Base-by-base conservation (phyloP, 768 basidiomycete genomes). In the Naematelia aurantialba region DNA sequence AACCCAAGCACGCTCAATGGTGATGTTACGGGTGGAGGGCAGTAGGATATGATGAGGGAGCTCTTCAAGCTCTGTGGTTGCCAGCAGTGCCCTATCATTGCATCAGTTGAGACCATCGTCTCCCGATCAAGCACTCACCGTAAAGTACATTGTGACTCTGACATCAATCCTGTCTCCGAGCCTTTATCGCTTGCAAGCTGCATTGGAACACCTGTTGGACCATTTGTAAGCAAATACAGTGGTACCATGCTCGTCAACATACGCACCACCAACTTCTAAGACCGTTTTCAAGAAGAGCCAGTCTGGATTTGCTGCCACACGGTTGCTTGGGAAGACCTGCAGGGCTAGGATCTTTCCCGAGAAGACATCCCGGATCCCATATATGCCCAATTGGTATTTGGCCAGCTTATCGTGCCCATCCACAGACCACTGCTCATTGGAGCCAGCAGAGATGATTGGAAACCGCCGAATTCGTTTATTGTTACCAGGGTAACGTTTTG, bases 361-460 rank as follows among this genome's bases (percentile, higher is more conserved):
- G 30, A 3, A 58, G n/a, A 53, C 50, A 42, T 58, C 57, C 57
- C 29, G 10, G 13, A 58, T 42, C 4, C 50, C 50, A 48, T 58
- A 58, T 2, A 58, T 58, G 4, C 50, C 50, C 39, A 58, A 58
- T 12, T 51, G 50, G 4, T 22, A 58, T 19, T 22, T 14, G 12
- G 52, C 2, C 4, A 58, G 57, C 50, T 58, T 58, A 34, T 58
- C 57, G 27, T 58, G 57, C 2, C 57, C 57, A 39, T 58, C 57
- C 17, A 52, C 21, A 2, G 57, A 58, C 52, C 50, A 52, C 50
- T 58, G 56, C 55, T 49, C 48, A 29, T 56, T 56, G 11, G 55
- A 46, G 5, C 55, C 55, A 27, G 24, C 46, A 27, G 21, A 50
- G 26, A 49, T 11, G 19, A 56, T 56, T 10, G 55, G 55, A 29